These are phyloP conservation scores for Eimeria maxima DNA, from an alignment of 169 alveolate species.

Conservation along the genomic window DNA sequence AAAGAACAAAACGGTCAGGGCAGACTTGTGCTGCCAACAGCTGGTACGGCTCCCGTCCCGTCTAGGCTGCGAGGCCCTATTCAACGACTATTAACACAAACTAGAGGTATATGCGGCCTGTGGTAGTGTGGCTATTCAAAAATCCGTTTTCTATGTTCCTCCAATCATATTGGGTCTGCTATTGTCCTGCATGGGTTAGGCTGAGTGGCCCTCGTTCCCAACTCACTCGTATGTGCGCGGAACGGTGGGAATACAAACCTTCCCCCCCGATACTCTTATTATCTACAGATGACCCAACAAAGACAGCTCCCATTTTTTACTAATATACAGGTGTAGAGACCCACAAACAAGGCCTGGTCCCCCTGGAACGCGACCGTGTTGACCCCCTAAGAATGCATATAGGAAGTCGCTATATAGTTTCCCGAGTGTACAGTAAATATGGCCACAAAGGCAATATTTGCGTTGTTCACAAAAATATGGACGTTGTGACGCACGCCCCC, in stretches of 20 bases:
- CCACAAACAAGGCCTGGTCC: not conserved
- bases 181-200: not conserved
- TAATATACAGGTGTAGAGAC: not conserved
- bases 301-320: not conserved
- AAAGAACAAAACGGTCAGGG: not conserved
- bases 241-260: not conserved
- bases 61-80: not conserved
- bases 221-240: not conserved
- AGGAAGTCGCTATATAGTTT: not conserved
- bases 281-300: not conserved
- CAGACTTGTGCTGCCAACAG: not conserved
- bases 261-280: not conserved
- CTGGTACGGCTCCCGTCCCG: not conserved
- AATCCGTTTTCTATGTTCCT: conserved; percentile 4
- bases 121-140: not conserved
- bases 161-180: not conserved
- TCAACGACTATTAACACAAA: not conserved
- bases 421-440: not conserved
- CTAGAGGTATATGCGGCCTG: not conserved
- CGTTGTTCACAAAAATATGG: not conserved
- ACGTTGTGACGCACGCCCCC: not conserved
- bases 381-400: not conserved
- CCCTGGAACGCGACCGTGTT: not conserved
- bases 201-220: not conserved
- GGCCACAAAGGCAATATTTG: not conserved